Evolutionary conservation across 2,329 filamentous ascomycete species (phyloP), one percentile per base, ranked within the genome.

Genomic region (Hortaea sp.): DNA sequence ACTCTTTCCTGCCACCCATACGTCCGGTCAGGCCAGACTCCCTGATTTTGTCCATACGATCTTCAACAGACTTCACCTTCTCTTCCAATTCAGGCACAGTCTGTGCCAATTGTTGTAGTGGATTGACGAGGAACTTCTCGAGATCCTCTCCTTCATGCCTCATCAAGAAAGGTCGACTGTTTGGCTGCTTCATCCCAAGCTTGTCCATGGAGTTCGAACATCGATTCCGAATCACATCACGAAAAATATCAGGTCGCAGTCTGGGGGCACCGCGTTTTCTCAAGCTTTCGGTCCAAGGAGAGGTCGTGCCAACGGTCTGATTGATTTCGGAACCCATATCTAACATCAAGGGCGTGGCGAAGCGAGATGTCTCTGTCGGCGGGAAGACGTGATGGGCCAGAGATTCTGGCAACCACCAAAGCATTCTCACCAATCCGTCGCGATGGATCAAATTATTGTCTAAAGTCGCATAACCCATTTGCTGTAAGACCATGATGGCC

Each of bases 391-490:
- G 5, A 7, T 34, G 31, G 13, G 30, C 29, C 20, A 41, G 13
- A 5, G 20, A 7, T 87, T 81, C 70, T 1, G 77, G 73, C 3
- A 81, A 58, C 81, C 88, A 89, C 35, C 89, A 61, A 1, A 97
- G 73, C 71, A 90, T 82, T 42, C 88, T 80, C 3, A 94, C 81
- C 12, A 82, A 75, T 3, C 90, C 90, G 60, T 88, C 89, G 29
- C 72, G 71, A 56, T 95, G 84, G 55, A 94, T 66, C 37, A 52
- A 50, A 43, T 50, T 39, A 29, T 63, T 63, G 1, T 40, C 74
- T 43, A 72, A 73, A 0, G 75, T 74, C 6, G 68, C 71, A 50
- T 72, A 75, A 5, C 74, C 69, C 5, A 89, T 65, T 56, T 89
- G 88, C 12, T 79, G 79, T 27, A 82, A 74, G 12, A 90, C 38